Base-by-base conservation (phyloP, 495 filamentous ascomycete species). In the Bombardia bombarda region DNA sequence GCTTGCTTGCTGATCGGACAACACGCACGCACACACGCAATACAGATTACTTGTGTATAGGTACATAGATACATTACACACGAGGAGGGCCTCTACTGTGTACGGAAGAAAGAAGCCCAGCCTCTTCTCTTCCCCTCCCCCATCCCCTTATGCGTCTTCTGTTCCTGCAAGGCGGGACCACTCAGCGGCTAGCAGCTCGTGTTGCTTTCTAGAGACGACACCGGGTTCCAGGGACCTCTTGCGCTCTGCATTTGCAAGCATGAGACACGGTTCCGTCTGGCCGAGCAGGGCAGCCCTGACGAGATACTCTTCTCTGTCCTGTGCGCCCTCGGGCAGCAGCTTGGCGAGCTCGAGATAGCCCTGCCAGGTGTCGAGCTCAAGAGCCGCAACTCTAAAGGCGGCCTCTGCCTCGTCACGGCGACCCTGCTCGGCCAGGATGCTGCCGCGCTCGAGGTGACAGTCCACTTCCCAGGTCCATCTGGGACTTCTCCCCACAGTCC, bases 381-480 rank as follows among this genome's bases (percentile, higher is more conserved):
- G 13, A 2, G 51, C 52, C 2, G 47, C 55, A 7, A 50, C 33
- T 17, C 30, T 10, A 36, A 64, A 56, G 4, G 53, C 16, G 10
- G 28, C 53, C 4, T 16, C 7, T 5, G 66, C 67, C 7, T 41
- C 44, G 2, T 49, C 46, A 5, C 12, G 20, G 7, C 45, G 21
- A 28, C 42, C 43, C n/a, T 32, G 46, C 24, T 43, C 24, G 10
- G 47, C 7, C 13, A 53, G 43, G 37, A 66, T 53, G 16, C 10
- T 20, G 28, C 55, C 60, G 1, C 51, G 50, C 25, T 33, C 47
- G 18, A 50, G 43, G 10, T 55, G 41, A 47, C 59, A 68, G 39
- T 38, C 32, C 2, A 28, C 31, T 35, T 63, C 58, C 52, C 55
- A 60, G 23, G 50, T 45, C 66, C 65, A 70, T 38, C 30, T 42